These are phyloP conservation scores for Metschnikowia lunata DNA, from an alignment of 805 yeast genomes.

Conservation along the genomic window DNA sequence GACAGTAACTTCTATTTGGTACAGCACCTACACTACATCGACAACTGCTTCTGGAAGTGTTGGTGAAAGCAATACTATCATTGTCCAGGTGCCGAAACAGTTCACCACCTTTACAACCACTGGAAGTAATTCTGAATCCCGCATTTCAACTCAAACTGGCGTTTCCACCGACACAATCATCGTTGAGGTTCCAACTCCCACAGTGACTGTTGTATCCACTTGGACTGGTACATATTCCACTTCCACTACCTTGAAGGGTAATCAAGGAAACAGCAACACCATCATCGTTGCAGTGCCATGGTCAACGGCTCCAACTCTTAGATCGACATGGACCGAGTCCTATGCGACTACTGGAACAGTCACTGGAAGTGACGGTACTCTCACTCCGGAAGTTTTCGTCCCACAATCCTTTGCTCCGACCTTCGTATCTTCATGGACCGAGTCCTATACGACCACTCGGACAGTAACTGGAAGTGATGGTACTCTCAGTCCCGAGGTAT, in stretches of 20 bases:
- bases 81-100: neutral
- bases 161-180: neutral
- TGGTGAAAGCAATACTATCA: neutral
- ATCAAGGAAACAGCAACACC: neutral
- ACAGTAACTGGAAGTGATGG: too few relatives aligned
- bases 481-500: too few relatives aligned
- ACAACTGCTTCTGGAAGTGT: neutral
- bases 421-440: too few relatives aligned
- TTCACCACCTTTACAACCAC: neutral
- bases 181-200: neutral
- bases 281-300: neutral
- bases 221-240: neutral
- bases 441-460: too few relatives aligned
- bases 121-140: neutral
- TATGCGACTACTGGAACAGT: too few relatives aligned
- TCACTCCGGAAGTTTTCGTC: too few relatives aligned
- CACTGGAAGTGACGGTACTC: too few relatives aligned
- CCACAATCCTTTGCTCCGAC: too few relatives aligned
- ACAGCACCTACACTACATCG: neutral
- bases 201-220: neutral
- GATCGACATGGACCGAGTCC: too few relatives aligned
- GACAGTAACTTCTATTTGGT: neutral
- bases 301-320: too few relatives aligned
- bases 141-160: too few relatives aligned
- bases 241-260: neutral